Evolutionary conservation across 768 basidiomycete genomes (phyloP).

Genomic region (Naematelia encephala): DNA sequence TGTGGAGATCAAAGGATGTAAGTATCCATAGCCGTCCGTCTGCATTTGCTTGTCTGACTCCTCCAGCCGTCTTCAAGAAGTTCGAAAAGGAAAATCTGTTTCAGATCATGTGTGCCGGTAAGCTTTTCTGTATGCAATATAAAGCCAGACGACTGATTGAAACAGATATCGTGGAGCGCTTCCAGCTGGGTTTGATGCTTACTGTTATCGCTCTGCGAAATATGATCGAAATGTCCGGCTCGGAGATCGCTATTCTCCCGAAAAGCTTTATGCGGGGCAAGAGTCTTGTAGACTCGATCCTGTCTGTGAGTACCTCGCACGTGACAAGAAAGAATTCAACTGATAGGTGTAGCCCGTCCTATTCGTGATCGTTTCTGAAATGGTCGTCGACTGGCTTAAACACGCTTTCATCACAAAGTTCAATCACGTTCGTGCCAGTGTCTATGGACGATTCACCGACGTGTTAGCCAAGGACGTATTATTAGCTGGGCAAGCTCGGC

Average conservation of each 20-base stretch:
- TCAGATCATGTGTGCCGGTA: slow-evolving; percentile 96
- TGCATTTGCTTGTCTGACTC: background rate
- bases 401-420: slow-evolving; percentile 99
- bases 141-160: background rate
- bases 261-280: slow-evolving; percentile 52
- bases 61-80: slow-evolving; percentile 80
- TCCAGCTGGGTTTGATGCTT: slow-evolving; percentile 87
- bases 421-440: slow-evolving; percentile 92
- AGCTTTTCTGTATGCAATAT: slow-evolving; percentile 22
- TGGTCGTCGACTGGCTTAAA: slow-evolving; percentile 96
- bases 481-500: slow-evolving; percentile 50
- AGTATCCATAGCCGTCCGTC: slow-evolving; percentile 13
- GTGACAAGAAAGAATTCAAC: background rate
- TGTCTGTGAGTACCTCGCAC: slow-evolving; percentile 60
- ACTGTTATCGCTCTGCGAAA: slow-evolving; percentile 88
- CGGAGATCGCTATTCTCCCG: slow-evolving; percentile 72
- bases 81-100: slow-evolving; percentile 99
- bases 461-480: slow-evolving; percentile 91
- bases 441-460: slow-evolving; percentile 92
- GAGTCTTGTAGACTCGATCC: slow-evolving; percentile 62
- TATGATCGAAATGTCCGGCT: slow-evolving; percentile 86
- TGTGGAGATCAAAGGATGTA: slow-evolving; percentile 95
- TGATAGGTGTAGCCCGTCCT: slow-evolving; percentile 68
- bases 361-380: slow-evolving; percentile 85
- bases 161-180: slow-evolving; percentile 90